A percentile compares a stretch with the other conserved stretches of the same genome.
Conservation (phyloP, 306 rosid species). For the Vigna radiata region DNA sequence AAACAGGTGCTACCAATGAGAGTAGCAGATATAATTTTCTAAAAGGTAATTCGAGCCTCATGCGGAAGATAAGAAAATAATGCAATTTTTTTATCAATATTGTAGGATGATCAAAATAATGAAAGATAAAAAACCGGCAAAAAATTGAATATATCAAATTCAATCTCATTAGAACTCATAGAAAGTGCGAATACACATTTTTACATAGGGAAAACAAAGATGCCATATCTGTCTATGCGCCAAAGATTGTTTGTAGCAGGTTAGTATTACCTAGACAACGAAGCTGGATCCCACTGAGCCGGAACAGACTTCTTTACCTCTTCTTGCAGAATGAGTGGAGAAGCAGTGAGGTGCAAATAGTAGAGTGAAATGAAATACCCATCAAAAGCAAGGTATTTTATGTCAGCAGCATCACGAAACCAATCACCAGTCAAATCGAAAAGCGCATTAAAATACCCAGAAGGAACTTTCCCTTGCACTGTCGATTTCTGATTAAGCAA, state of each 20-base stretch:
- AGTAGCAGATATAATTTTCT: not conserved
- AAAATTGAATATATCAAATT: slow-evolving; percentile 10
- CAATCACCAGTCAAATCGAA: slow-evolving; percentile 87
- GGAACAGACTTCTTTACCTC: slow-evolving; percentile 89
- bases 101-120: slow-evolving; percentile 24
- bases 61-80: not conserved
- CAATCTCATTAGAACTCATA: slow-evolving; percentile 24
- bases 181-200: not conserved
- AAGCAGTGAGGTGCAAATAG: slow-evolving; percentile 77
- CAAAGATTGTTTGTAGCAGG: not conserved
- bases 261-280: slow-evolving; percentile 71
- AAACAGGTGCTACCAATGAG: not conserved
- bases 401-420: slow-evolving; percentile 85
- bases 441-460: slow-evolving; percentile 87
- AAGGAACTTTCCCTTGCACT: slow-evolving; percentile 90
- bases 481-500: slow-evolving; percentile 83
- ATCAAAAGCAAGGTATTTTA: slow-evolving; percentile 82
- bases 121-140: slow-evolving; percentile 27
- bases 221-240: not conserved
- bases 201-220: slow-evolving; percentile 3
- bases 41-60: slow-evolving; percentile 18
- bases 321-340: slow-evolving; percentile 70
- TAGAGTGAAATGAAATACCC: slow-evolving; percentile 86
- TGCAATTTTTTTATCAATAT: slow-evolving; percentile 29
- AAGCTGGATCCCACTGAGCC: slow-evolving; percentile 93